These are phyloP conservation scores for Rosa rugosa DNA, from an alignment of 306 rosid species.

Conservation along the genomic window DNA sequence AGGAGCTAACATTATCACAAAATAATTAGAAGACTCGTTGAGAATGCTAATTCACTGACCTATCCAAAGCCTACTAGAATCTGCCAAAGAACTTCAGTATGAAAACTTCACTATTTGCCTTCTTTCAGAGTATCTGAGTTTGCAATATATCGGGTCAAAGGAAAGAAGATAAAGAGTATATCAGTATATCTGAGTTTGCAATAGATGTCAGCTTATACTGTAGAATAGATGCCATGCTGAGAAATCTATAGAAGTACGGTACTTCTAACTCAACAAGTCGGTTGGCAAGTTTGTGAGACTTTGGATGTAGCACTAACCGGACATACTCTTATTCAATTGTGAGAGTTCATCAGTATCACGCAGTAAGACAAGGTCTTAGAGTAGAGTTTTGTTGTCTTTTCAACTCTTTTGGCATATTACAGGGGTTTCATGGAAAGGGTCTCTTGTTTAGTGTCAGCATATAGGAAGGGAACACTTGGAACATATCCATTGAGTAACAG, in stretches of 20 bases:
- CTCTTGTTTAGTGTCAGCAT: background rate
- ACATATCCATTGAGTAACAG: background rate
- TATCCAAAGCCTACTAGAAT: background rate
- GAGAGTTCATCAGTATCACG: background rate
- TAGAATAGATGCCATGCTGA: background rate
- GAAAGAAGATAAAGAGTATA: background rate
- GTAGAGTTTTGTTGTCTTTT: background rate
- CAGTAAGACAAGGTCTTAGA: background rate
- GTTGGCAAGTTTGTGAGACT: background rate
- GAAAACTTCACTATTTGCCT: background rate
- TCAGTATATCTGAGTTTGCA: background rate
- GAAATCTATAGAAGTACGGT: background rate
- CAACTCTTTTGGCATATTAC: background rate
- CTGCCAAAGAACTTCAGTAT: background rate
- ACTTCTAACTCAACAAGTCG: background rate
- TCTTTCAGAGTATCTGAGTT: conserved; percentile 8
- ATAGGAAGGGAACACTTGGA: background rate
- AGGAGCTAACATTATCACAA: background rate
- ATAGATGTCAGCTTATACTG: background rate
- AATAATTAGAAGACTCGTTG: background rate
- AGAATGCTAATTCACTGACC: background rate
- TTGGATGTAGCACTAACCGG: background rate
- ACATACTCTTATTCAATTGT: background rate
- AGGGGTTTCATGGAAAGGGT: background rate
- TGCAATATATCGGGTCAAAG: background rate